Evolutionary conservation across 345 rosid species (phyloP), one percentile per base, ranked within the genome.

Genomic region (Bruguiera gymnorhiza): DNA sequence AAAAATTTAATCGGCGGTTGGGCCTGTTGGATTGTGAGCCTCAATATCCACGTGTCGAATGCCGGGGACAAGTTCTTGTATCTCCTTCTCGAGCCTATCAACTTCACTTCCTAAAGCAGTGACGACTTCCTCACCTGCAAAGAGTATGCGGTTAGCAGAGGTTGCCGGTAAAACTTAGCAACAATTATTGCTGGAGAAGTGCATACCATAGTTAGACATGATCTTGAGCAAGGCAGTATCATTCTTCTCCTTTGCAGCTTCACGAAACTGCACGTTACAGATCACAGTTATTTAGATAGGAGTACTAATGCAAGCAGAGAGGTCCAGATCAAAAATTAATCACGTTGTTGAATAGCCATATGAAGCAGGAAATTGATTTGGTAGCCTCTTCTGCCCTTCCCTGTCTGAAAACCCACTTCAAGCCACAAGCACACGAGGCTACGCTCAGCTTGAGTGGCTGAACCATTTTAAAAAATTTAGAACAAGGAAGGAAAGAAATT

Each of bases 91-190:
- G 18, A 95, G 89, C 82, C 99, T 80, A 68, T 89, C 97, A n/a
- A 95, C 99, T 82, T 95, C 99, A 13, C 97, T 85, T 65, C 99
- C 99, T 76, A 95, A 85, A 69, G 97, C 99, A 43, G 95, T 92
- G 24, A 95, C 99, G 39, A 95, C 91, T 80, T 95, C 99, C 85
- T 95, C 99, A 61, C 98, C 98, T 91, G 85, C 75, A 80, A 53
- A 29, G 3, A 30, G 21, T 60, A 27, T 55, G 46, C 65, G 51
- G 46, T 65, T 26, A 55, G 20, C 24, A 16, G 65, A n/a, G 1
- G 18, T 8, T 55, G 20, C 27, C 61, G 46, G 51, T 3, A 56
- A 18, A 21, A 52, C 29, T 34, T 19, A 18, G 18, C 13, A 4
- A 63, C n/a, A 19, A 16, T 20, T 6, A 43, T 62, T 4, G 39